Conservation (phyloP, 768 basidiomycete species). For the Leucogyrophana mollusca region DNA sequence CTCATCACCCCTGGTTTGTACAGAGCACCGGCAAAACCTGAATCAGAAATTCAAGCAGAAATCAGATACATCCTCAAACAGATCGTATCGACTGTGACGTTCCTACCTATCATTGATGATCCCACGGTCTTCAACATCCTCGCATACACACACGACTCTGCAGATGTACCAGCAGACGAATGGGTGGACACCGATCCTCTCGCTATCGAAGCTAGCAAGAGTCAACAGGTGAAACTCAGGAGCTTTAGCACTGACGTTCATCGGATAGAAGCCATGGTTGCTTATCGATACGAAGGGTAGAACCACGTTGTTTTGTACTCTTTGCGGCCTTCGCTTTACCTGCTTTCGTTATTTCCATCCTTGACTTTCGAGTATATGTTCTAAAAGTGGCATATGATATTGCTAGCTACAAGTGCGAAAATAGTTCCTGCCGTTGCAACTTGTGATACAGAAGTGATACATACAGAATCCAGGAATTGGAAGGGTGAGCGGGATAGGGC, state of each 20-base stretch:
- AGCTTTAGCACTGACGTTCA: conserved; percentile 99
- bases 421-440: too few relatives aligned
- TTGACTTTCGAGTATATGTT: background rate
- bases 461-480: background rate
- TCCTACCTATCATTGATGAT: conserved; percentile 93
- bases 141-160: conserved; percentile 90
- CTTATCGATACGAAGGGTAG: conserved; percentile 89
- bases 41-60: conserved; percentile 92
- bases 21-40: conserved; percentile 65
- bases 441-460: background rate
- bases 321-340: background rate
- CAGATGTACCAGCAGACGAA: conserved; percentile 87
- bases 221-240: conserved; percentile 90
- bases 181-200: conserved; percentile 96
- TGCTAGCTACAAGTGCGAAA: background rate
- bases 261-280: conserved; percentile 96
- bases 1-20: background rate
- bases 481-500: too few relatives aligned
- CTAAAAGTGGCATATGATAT: background rate
- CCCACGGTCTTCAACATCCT: conserved; percentile 97
- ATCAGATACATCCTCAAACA: conserved; percentile 98
- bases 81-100: conserved; percentile 95
- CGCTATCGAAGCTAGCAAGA: conserved; percentile 90
- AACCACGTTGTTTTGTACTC: background rate
- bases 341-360: background rate